Percentiles rank a stretch among this genome's conserved stretches.
Conservation (phyloP, 371 early-diverging fungal genomes). For the Sporodiniella umbellata region DNA sequence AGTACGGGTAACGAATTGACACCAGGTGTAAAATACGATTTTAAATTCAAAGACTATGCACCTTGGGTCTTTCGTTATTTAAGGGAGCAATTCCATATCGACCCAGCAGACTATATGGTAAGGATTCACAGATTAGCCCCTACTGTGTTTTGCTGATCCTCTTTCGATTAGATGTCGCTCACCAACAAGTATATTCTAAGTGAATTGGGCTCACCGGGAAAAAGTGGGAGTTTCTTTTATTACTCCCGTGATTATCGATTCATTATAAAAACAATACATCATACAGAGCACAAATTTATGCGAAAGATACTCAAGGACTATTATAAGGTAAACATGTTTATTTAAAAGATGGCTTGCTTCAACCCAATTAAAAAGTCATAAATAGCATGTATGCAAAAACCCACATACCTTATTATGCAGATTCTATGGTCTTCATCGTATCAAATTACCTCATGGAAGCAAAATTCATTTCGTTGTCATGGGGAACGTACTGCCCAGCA, state of each 20-base stretch:
- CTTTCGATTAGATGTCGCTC: conserved; percentile 67
- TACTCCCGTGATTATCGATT: conserved; percentile 96
- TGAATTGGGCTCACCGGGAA: conserved; percentile 91
- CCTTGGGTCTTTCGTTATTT: conserved; percentile 93
- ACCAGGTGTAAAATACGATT: conserved; percentile 90
- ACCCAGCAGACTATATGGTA: conserved; percentile 91
- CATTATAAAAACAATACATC: conserved; percentile 96
- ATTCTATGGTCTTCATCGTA: conserved; percentile 94
- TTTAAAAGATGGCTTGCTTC: no score
- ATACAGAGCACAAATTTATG: conserved; percentile 90
- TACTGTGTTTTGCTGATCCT: not conserved
- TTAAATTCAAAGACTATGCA: conserved; percentile 97
- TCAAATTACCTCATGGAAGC: conserved; percentile 86
- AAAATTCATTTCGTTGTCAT: conserved; percentile 98
- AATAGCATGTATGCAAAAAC: conserved; percentile 81
- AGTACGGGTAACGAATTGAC: conserved; percentile 90
- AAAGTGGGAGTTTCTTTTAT: conserved; percentile 94
- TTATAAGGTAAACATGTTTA: conserved; percentile 54
- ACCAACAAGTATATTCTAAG: conserved; percentile 94
- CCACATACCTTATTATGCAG: conserved; percentile 92
- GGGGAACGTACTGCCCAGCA: conserved; percentile 95
- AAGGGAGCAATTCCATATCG: conserved; percentile 81
- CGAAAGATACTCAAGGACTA: conserved; percentile 80
- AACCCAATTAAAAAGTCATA: no score
- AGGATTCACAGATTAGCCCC: not conserved